phyloP scores from a whole-genome alignment of 225 moss, liverwort and hornwort genomes.

The Pseudisothecium myosuroides region DNA sequence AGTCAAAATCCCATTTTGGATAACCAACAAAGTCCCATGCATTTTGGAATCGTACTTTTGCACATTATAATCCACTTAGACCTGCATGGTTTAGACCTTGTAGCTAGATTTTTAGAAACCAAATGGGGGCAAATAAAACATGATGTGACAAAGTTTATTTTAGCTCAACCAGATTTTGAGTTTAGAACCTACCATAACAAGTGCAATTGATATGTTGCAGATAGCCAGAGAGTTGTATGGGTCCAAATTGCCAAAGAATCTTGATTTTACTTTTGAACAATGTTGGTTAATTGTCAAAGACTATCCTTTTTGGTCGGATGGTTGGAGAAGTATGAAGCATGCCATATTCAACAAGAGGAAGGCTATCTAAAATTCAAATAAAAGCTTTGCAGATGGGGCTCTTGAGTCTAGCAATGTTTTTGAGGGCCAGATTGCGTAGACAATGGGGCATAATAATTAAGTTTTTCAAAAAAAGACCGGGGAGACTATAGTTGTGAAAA shows the following conservation, averaged over 20 bases:
- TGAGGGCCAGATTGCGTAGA: accelerated
- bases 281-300: not conserved
- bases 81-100: accelerated
- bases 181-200: not conserved
- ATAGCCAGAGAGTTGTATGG: not conserved
- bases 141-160: not conserved
- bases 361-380: accelerated
- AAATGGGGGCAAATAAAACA: not conserved
- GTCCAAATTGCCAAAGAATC: accelerated
- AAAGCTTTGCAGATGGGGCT: accelerated
- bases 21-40: not conserved
- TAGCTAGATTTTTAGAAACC: not conserved
- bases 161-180: not conserved
- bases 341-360: accelerated
- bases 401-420: accelerated
- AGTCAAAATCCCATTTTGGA: not conserved
- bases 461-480: accelerated
- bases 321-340: not conserved
- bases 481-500: accelerated
- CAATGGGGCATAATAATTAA: not conserved
- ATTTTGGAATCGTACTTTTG: not conserved
- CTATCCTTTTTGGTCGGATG: accelerated
- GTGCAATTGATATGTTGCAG: accelerated
- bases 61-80: not conserved
- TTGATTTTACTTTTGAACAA: accelerated